Evolutionary conservation across 106 monocot species (phyloP), one percentile per base, ranked within the genome.

Genomic region (Dactylorhiza incarnata): DNA sequence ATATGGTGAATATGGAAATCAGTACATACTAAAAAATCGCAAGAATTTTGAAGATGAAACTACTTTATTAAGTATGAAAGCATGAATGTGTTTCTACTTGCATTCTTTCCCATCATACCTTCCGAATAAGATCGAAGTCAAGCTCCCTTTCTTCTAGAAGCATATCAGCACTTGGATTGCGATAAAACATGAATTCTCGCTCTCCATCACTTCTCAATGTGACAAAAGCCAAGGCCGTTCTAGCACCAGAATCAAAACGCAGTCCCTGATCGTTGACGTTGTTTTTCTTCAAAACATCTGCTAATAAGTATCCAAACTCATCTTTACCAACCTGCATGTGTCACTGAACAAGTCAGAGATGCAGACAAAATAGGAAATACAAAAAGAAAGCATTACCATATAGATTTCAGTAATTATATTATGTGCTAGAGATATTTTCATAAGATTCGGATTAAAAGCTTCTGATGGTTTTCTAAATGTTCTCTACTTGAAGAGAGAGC

Each of bases 81-180:
- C 37, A 61, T 75, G 7, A 71, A 70, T 46, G 22, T 68, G 15
- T 24, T 77, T 24, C 48, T 14, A 49, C 45, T 68, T 37, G 16
- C 12, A 75, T 46, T 9, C 8, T 44, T 61, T 50, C 44, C 14
- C 63, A 19, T 23, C 48, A 22, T 76, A 91, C 96, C 89, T 97
- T 89, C 24, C 37, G 91, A 44, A 97, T 97, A 59, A 97, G 82
- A 48, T 97, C 87, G 45, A 97, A 78, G 78, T 97, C 91, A 72
- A 97, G 89, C 75, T 97, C 96, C 67, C 77, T 78, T 86, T 86
- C 89, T 87, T 97, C 77, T 78, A 97, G 91, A 71, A 97, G 84
- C 96, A 97, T 97, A 82, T 97, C 96, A 68, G 96, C 96, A 82
- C 96, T 93, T 69, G 96, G 96, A 83, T 97, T 97, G 50, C 96